Conservation (phyloP, 140 eudicot genomes). For the Flaveria floridana region DNA sequence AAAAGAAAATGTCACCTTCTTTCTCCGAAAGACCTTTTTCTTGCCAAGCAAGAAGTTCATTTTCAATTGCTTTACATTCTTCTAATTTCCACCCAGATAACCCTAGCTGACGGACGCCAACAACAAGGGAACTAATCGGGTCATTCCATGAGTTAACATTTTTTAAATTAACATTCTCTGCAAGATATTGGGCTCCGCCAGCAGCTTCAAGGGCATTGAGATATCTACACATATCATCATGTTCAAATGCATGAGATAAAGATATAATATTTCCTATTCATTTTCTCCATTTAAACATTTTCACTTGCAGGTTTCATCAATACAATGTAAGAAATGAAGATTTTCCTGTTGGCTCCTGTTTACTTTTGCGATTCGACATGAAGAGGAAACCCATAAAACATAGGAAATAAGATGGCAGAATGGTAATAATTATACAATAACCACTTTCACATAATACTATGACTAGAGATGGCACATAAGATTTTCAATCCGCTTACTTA, state of each 20-base stretch:
- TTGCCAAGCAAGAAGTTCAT: conserved; percentile 81
- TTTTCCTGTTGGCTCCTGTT: not conserved
- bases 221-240: conserved; percentile 45
- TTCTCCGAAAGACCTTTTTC: conserved; percentile 64
- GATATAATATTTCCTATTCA: not conserved
- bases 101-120: conserved; percentile 80
- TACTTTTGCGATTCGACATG: not conserved
- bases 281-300: conserved; percentile 14
- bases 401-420: not conserved
- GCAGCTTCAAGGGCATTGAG: conserved; percentile 77
- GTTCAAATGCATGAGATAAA: conserved; percentile 19
- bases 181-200: conserved; percentile 83
- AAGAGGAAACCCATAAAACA: conserved; percentile 1
- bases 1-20: conserved; percentile 54
- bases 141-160: conserved; percentile 62
- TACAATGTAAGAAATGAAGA: not conserved
- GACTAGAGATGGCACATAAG: not conserved
- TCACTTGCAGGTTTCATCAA: conserved; percentile 22
- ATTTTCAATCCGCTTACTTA: not conserved
- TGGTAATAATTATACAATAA: not conserved
- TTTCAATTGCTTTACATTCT: conserved; percentile 77
- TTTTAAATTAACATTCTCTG: conserved; percentile 49
- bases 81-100: conserved; percentile 91
- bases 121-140: conserved; percentile 60
- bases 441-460: not conserved